Base-by-base conservation (phyloP, 768 basidiomycete genomes). In the Leucocoprinus leucothites region DNA sequence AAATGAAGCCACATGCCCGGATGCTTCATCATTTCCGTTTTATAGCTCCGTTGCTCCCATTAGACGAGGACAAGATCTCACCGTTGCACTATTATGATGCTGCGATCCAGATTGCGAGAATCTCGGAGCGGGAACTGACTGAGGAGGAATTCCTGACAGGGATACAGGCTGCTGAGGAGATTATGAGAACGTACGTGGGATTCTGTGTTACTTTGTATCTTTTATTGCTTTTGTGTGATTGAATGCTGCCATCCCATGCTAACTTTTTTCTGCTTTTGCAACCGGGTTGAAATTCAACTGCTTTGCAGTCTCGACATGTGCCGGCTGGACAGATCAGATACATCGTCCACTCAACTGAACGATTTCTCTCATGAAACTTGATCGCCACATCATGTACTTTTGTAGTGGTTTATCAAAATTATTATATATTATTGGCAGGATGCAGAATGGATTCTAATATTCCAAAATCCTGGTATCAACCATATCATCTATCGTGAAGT, bases 1-100 rank as follows among this genome's bases (percentile, higher is more conserved):
- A 71, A 16, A 67, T 87, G 62, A 85, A 86, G 60, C 88, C 89
- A 2, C 85, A 89, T 65, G 77, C 78, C 3, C 84, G 89, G 59
- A 86, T 91, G 86, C 74, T 87, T 46, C 84, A 89, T 66, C 89
- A 91, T 65, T 88, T 91, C 64, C 84, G 89, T 41, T 89, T 87
- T 69, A 78, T 92, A 34, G 69, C 80, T 2, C 88, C 88, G 0
- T 74, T 92, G 54, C 82, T 75, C 53, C 74, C 68, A 40, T 72
- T 65, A 54, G 83, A 87, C 57, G 82, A 82, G 25, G 79, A 84
- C 43, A 84, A 84, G n/a, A 67, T 88, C 45, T 81, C 88, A 13
- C 74, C 82, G 0, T 66, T 91, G 53, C 86, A 90, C 66, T 86
- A 86, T 61, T 91, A 88, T 63, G 89, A 91, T 62, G 82, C 87